A percentile compares a stretch with the other conserved stretches of the same genome.
Evolutionary conservation across 1,284 basidiomycete genomes (phyloP).

Genomic region (Marasmius fiardii): DNA sequence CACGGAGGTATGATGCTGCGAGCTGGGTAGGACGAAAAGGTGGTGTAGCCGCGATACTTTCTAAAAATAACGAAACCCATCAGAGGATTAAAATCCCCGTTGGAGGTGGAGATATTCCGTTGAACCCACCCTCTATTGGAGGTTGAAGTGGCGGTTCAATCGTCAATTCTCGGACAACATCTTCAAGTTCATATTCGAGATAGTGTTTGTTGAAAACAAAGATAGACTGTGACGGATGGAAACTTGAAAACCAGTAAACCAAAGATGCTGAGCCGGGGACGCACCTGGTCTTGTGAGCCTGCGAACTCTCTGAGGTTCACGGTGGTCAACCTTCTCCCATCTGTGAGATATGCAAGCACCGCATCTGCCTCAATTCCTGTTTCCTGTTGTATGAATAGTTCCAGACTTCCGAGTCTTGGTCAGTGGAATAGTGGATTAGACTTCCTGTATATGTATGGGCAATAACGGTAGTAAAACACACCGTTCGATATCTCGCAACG

Average conservation of each 20-base stretch:
- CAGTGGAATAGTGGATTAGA: conserved; percentile 7
- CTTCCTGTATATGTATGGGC: not conserved
- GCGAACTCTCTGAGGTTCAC: conserved; percentile 71
- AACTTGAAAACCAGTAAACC: conserved; percentile 9
- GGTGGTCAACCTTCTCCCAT: conserved; percentile 64
- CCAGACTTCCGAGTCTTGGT: conserved; percentile 56
- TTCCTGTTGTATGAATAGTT: conserved; percentile 63
- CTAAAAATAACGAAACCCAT: conserved; percentile 29
- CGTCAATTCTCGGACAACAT: conserved; percentile 56
- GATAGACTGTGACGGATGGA: conserved; percentile 46
- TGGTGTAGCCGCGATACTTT: conserved; percentile 63
- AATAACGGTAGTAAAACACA: conserved; percentile 23
- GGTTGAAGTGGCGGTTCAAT: conserved; percentile 61
- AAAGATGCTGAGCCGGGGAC: conserved; percentile 18
- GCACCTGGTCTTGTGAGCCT: conserved; percentile 67
- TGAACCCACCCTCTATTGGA: conserved; percentile 70
- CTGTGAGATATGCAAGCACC: conserved; percentile 72
- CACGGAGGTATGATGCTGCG: conserved; percentile 58
- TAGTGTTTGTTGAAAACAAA: conserved; percentile 80
- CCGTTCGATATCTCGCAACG: conserved; percentile 74
- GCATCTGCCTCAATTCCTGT: conserved; percentile 63
- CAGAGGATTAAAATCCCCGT: not conserved
- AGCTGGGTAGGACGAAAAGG: conserved; percentile 66
- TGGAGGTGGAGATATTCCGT: conserved; percentile 9
- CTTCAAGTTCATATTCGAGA: conserved; percentile 61